Percentiles rank a stretch among this genome's conserved stretches.
Conservation (phyloP, 768 basidiomycete species). For the Hericium coralloides region DNA sequence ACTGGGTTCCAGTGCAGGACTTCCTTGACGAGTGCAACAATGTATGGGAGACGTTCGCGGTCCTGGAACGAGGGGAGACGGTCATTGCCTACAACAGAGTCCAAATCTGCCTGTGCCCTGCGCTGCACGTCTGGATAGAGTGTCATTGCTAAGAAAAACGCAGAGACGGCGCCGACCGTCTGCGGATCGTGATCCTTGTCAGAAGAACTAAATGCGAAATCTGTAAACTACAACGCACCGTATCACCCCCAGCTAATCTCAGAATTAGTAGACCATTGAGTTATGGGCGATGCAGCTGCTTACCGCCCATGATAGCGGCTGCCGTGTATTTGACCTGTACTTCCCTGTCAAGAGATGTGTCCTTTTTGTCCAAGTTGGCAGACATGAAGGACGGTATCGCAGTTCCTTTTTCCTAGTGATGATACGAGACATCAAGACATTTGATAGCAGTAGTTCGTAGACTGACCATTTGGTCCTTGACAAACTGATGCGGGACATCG, state of each 20-base stretch:
- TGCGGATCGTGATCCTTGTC: background rate
- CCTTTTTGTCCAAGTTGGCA: constrained; percentile 2
- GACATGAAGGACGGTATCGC: constrained; percentile 10
- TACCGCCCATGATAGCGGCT: constrained; percentile 13
- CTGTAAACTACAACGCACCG: background rate
- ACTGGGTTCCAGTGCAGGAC: background rate
- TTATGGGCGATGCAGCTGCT: background rate
- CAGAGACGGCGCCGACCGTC: constrained; percentile 11
- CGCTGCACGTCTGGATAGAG: background rate
- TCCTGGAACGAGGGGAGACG: background rate
- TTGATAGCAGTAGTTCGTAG: background rate
- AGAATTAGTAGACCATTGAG: background rate
- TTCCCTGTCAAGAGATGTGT: constrained; percentile 5
- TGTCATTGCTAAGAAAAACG: background rate
- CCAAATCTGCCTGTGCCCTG: background rate
- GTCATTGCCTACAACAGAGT: background rate
- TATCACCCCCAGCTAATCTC: constrained; percentile 7
- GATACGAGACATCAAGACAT: background rate
- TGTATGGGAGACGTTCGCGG: background rate
- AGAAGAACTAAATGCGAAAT: background rate
- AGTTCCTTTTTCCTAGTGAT: constrained; percentile 1
- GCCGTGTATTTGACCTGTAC: constrained; percentile 14
- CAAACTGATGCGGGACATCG: background rate
- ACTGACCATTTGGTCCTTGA: constrained; percentile 1
- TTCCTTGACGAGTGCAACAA: background rate